Conservation (phyloP, 768 basidiomycete genomes). For the Russula olivacea region DNA sequence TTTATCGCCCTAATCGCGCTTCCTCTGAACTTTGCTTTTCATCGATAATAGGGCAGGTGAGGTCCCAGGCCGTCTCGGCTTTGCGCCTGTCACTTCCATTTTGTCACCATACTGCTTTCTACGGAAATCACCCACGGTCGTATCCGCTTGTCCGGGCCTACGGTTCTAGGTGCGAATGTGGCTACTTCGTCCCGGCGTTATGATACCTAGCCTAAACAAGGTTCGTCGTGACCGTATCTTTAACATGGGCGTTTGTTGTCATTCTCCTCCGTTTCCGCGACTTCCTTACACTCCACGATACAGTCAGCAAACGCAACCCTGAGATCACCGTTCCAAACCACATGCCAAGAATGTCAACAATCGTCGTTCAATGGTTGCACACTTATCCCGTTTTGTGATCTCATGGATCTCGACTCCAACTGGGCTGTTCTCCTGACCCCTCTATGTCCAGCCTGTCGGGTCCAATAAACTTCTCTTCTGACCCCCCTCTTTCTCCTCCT, state of each 20-base stretch:
- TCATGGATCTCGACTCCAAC: slow-evolving; percentile 18
- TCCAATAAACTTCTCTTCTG: slow-evolving; percentile 25
- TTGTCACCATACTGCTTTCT: slow-evolving; percentile 21
- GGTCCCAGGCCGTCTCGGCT: slow-evolving; percentile 22
- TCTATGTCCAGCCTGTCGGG: slow-evolving; percentile 21
- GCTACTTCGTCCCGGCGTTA: slow-evolving; percentile 17
- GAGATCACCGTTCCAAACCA: slow-evolving; percentile 20
- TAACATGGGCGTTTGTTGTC: slow-evolving; percentile 18
- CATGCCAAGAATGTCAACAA: slow-evolving; percentile 11
- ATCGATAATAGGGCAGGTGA: slow-evolving; percentile 27
- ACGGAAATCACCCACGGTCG: slow-evolving; percentile 20
- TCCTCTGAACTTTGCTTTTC: slow-evolving; percentile 21
- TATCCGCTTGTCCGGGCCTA: slow-evolving; percentile 25
- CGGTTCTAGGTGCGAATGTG: slow-evolving; percentile 20
- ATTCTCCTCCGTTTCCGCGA: slow-evolving; percentile 20
- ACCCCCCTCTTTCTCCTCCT: slow-evolving; percentile 23
- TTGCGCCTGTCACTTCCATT: slow-evolving; percentile 13
- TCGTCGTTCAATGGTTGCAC: slow-evolving; percentile 7
- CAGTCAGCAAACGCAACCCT: slow-evolving; percentile 23
- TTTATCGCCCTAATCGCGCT: slow-evolving; percentile 27
- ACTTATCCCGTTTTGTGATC: slow-evolving; percentile 20
- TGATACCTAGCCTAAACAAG: slow-evolving; percentile 21
- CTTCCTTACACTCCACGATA: slow-evolving; percentile 21
- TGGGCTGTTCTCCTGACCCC: slow-evolving; percentile 21
- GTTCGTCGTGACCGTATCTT: slow-evolving; percentile 23